Evolutionary conservation across 1,139 yeast species (phyloP).

Genomic region (Saccharomyces hybrid): DNA sequence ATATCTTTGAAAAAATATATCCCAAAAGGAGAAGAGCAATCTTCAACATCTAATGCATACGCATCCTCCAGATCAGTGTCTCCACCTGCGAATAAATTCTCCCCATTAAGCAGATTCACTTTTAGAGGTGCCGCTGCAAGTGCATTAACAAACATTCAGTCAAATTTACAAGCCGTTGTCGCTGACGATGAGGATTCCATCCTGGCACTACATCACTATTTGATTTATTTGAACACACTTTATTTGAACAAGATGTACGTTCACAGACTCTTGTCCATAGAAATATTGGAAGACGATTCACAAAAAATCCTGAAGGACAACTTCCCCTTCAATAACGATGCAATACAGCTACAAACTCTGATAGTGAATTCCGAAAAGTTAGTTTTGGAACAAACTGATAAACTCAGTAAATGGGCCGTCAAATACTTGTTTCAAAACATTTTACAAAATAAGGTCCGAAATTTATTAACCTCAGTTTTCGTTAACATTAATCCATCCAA

Average conservation of each 20-base stretch:
- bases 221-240: slow-evolving; percentile 28
- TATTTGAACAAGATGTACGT: slow-evolving; percentile 17
- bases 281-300: slow-evolving; percentile 25
- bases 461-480: slow-evolving; percentile 17
- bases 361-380: slow-evolving; percentile 27
- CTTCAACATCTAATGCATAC: slow-evolving; percentile 2
- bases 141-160: slow-evolving; percentile 28
- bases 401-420: slow-evolving; percentile 25
- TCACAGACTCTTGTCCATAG: slow-evolving; percentile 23
- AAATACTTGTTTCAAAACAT: slow-evolving; percentile 25
- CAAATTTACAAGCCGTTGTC: slow-evolving; percentile 29
- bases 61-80: not conserved
- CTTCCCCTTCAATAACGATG: slow-evolving; percentile 52
- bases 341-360: slow-evolving; percentile 37
- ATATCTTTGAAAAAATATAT: slow-evolving; percentile 17
- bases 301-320: slow-evolving; percentile 34
- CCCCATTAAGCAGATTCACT: slow-evolving; percentile 25
- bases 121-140: slow-evolving; percentile 28
- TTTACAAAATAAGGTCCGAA: slow-evolving; percentile 17
- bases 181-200: slow-evolving; percentile 22
- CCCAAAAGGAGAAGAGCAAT: slow-evolving; percentile 9
- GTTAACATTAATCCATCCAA: slow-evolving; percentile 8
- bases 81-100: slow-evolving; percentile 10
- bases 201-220: slow-evolving; percentile 25
- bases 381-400: slow-evolving; percentile 20